Evolutionary conservation across 441 rosid genomes (phyloP), one percentile per base, ranked within the genome.

Genomic region (Sinapis alba): DNA sequence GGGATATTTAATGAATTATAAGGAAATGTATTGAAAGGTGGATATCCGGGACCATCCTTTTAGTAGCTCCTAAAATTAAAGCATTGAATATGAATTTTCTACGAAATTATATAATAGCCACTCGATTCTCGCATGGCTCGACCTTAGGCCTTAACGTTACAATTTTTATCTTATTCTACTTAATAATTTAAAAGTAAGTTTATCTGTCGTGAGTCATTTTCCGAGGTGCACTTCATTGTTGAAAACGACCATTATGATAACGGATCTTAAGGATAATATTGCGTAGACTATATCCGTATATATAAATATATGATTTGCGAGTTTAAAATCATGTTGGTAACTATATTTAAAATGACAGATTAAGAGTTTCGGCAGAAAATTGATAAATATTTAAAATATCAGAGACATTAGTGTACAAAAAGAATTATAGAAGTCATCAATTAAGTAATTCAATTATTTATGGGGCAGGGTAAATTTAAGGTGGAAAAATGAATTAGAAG

Each of bases 51-150:
- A 72, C 78, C 78, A 73, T 78, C 66, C 62, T 41, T 73, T 62
- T 78, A 70, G 71, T 62, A 78, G 69, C 78, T 73, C 78, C 67
- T 78, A 68, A 68, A 65, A 65, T n/a, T n/a, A n/a, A 73, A 73
- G 74, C 70, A 78, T 56, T 73, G 74, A 73, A 68, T 78, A 78
- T 73, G 69, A 61, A 62, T 62, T 57, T 76, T 62, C 54, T 13
- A 78, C 70, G 43, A 62, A 68, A 28, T 43, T 43, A 68, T 78
- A 68, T 68, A 68, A 30, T 73, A 73, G 74, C 81, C 74, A 78
- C 58, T 78, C 62, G 74, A 78, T 67, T 41, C 45, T 72, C 51
- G 59, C 77, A 72, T 72, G 78, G 81, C 73, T 72, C 65, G 61
- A 62, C 74, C 54, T 45, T 45, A 45, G 53, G 53, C 54, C 78